phyloP scores from a whole-genome alignment of 176 grass and related monocot genomes.

The Cenchrus purpureus region DNA sequence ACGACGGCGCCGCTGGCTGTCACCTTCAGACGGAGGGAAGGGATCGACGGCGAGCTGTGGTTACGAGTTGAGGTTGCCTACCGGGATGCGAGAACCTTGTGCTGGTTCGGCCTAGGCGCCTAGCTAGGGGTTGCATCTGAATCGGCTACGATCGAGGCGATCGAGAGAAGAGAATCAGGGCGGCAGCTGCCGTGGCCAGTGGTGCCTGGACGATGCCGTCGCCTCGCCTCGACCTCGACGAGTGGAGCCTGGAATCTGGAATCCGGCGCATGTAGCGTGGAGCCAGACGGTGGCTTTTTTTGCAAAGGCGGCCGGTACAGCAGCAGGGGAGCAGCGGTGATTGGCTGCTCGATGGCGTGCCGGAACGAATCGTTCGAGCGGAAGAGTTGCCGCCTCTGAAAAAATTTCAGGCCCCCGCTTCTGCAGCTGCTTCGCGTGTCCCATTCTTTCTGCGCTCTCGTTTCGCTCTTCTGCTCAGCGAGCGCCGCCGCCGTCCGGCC shows the following conservation, averaged over 20 bases:
- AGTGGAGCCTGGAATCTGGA: slow-evolving; percentile 35
- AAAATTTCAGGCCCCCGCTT: background rate
- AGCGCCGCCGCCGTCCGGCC: no score
- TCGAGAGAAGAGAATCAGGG: background rate
- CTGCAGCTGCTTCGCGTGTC: background rate
- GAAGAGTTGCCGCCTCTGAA: background rate
- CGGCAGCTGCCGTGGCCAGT: slow-evolving; percentile 3
- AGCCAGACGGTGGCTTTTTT: background rate
- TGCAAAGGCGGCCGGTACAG: slow-evolving; percentile 18
- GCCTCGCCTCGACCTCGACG: slow-evolving; percentile 7
- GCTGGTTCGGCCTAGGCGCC: background rate
- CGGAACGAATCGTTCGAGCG: background rate
- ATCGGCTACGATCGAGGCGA: background rate
- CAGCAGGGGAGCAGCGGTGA: background rate
- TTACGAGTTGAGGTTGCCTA: background rate
- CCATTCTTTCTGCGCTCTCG: no score
- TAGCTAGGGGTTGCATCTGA: background rate
- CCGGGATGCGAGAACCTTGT: slow-evolving; percentile 23
- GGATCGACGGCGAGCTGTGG: background rate
- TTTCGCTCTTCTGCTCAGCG: background rate
- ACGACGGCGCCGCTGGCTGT: no score
- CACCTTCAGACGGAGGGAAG: background rate
- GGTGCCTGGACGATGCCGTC: slow-evolving; percentile 2
- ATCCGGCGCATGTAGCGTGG: background rate
- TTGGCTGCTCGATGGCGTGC: background rate